Evolutionary conservation across 1,139 yeast genomes (phyloP).

Genomic region (Oligophagozyma castellii): DNA sequence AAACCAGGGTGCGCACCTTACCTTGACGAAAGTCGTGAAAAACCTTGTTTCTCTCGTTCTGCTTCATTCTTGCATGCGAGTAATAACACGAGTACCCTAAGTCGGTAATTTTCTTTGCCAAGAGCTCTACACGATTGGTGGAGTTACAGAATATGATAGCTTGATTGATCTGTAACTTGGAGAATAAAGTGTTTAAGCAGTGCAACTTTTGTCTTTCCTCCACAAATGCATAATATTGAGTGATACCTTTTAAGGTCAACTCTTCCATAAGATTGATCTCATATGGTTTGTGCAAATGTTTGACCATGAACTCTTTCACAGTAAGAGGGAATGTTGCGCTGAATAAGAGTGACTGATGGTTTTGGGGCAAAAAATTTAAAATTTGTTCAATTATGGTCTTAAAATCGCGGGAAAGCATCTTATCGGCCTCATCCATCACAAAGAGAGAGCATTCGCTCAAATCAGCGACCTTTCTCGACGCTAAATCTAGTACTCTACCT

Average conservation of each 20-base stretch:
- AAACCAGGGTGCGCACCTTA: slow-evolving; percentile 89
- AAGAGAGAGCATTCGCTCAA: slow-evolving; percentile 78
- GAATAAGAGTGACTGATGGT: slow-evolving; percentile 77
- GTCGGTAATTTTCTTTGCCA: slow-evolving; percentile 93
- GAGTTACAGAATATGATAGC: slow-evolving; percentile 95
- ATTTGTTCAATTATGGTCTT: slow-evolving; percentile 81
- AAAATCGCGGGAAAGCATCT: slow-evolving; percentile 86
- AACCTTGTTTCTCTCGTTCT: slow-evolving; percentile 91
- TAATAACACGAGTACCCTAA: slow-evolving; percentile 94
- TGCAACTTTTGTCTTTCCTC: slow-evolving; percentile 94
- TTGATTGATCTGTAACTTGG: slow-evolving; percentile 89
- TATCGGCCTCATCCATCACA: slow-evolving; percentile 98
- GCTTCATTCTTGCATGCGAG: slow-evolving; percentile 97
- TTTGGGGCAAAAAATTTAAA: slow-evolving; percentile 61
- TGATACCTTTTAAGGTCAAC: slow-evolving; percentile 86
- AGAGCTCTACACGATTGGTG: slow-evolving; percentile 85
- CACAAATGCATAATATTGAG: slow-evolving; percentile 94
- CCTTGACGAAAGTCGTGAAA: slow-evolving; percentile 99
- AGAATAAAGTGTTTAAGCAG: slow-evolving; percentile 86
- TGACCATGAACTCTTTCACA: slow-evolving; percentile 85
- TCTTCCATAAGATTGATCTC: slow-evolving; percentile 98
- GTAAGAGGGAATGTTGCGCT: slow-evolving; percentile 94
- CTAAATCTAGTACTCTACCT: slow-evolving; percentile 92
- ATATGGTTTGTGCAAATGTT: slow-evolving; percentile 80
- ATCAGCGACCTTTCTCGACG: slow-evolving; percentile 78